Evolutionary conservation across 2,329 filamentous ascomycete genomes (phyloP).

Genomic region (Hortaea werneckii): DNA sequence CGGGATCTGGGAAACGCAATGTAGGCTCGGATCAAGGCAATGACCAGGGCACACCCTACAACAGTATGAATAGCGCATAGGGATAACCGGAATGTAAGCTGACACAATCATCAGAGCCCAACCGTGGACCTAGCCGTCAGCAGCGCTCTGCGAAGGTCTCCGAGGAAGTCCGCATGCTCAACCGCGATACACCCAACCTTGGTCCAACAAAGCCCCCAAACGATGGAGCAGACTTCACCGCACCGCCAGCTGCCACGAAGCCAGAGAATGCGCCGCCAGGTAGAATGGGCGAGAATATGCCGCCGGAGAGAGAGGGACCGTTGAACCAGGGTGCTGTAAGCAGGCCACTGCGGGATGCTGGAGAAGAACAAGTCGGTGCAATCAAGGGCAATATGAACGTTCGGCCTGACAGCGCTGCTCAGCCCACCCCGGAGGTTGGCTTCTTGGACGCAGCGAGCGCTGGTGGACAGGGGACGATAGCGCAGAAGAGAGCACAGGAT

Average conservation of each 20-base stretch:
- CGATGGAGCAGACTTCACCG: conserved; percentile 2
- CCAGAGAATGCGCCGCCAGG: conserved; percentile 2
- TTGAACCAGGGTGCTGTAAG: conserved; percentile 8
- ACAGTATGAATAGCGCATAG: conserved; percentile 4
- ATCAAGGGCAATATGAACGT: neutral
- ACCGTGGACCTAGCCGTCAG: conserved; percentile 13
- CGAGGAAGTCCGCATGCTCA: conserved; percentile 17
- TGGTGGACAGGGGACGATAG: neutral
- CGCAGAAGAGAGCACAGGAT: neutral
- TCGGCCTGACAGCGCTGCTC: neutral
- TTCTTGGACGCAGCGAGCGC: neutral
- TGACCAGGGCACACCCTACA: conserved; percentile 6
- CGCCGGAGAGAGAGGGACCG: conserved; percentile 13
- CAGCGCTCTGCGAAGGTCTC: conserved; percentile 18
- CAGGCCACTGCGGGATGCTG: neutral
- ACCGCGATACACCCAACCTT: conserved; percentile 9
- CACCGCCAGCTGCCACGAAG: conserved; percentile 1
- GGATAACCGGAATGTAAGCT: neutral
- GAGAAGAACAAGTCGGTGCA: neutral
- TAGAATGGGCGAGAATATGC: conserved; percentile 15
- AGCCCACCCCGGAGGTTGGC: neutral
- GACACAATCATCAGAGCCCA: conserved; percentile 6
- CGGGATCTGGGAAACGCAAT: conserved; percentile 1
- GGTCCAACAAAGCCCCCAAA: conserved; percentile 7
- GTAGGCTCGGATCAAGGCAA: conserved; percentile 3